Evolutionary conservation across 2,329 filamentous ascomycete species (phyloP).

Genomic region (Curvularia spicifera): DNA sequence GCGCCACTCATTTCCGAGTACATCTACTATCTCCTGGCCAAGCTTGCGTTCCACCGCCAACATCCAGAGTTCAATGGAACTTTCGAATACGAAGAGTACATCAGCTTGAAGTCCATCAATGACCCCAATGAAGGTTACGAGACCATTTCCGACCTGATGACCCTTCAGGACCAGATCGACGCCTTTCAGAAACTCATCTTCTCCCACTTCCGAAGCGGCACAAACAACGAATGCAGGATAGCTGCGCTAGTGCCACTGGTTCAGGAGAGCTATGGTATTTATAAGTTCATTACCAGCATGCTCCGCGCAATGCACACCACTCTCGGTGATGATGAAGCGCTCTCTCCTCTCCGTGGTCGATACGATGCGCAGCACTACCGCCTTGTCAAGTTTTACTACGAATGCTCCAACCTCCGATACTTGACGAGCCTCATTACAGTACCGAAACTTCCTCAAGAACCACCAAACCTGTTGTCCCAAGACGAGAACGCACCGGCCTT

Average conservation of each 20-base stretch:
- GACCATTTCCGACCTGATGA: conserved; percentile 96
- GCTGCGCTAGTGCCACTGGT: conserved; percentile 91
- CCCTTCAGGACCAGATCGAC: conserved; percentile 96
- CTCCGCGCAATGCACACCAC: conserved; percentile 95
- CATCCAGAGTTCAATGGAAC: conserved; percentile 97
- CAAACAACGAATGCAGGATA: conserved; percentile 96
- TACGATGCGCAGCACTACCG: conserved; percentile 98
- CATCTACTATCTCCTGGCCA: conserved; percentile 91
- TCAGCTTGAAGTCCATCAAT: conserved; percentile 96
- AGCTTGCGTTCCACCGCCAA: conserved; percentile 94
- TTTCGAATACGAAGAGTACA: conserved; percentile 99
- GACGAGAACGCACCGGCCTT: conserved; percentile 81
- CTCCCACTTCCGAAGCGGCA: conserved; percentile 88
- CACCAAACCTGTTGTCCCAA: conserved; percentile 85
- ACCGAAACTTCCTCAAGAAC: conserved; percentile 92
- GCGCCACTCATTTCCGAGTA: conserved; percentile 94
- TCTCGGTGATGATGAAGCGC: conserved; percentile 89
- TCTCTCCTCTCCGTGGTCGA: conserved; percentile 83
- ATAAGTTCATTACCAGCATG: conserved; percentile 99
- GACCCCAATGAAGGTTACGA: conserved; percentile 97
- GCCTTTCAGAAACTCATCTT: conserved; percentile 98
- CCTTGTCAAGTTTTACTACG: conserved; percentile 97
- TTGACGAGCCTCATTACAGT: conserved; percentile 95
- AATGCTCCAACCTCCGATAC: conserved; percentile 97
- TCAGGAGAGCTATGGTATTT: conserved; percentile 98